Conservation (phyloP, 768 basidiomycete species). For the Serendipita indica region DNA sequence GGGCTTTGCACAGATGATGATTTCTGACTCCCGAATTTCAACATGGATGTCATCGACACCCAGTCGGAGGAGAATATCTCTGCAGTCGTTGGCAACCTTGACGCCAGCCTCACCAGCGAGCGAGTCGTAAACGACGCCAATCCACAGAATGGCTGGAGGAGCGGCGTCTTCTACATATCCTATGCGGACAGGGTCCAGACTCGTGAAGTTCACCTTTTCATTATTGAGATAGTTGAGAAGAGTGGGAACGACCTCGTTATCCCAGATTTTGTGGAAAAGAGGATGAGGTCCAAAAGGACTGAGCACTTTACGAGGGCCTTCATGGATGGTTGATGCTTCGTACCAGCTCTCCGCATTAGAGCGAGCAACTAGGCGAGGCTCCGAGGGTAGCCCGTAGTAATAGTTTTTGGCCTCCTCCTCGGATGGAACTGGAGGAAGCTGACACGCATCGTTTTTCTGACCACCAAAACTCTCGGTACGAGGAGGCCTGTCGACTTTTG, state of each 20-base stretch:
- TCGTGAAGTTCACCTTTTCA: conserved; percentile 16
- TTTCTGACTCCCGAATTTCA: background rate
- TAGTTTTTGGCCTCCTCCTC: conserved; percentile 17
- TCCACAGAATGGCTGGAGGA: conserved; percentile 21
- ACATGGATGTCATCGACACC: background rate
- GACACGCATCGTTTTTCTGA: too few relatives aligned
- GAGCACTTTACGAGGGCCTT: conserved; percentile 18
- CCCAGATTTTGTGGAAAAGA: conserved; percentile 16
- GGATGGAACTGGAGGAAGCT: conserved; percentile 13
- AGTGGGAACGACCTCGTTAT: conserved; percentile 12
- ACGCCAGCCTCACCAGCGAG: conserved; percentile 17
- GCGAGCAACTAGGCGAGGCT: conserved; percentile 21
- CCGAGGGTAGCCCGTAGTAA: conserved; percentile 22
- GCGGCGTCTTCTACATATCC: conserved; percentile 14
- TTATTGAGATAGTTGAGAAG: conserved; percentile 15
- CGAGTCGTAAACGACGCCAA: conserved; percentile 23
- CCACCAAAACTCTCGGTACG: too few relatives aligned
- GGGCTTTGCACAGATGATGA: background rate
- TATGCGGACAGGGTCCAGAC: conserved; percentile 17
- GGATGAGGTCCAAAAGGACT: conserved; percentile 18
- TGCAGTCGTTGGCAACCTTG: background rate
- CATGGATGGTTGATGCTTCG: conserved; percentile 19
- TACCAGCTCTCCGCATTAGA: conserved; percentile 16
- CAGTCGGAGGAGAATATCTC: background rate
- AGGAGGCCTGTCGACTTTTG: too few relatives aligned